Conservation (phyloP, 164 flowering plant species). For the Akebia trifoliata region DNA sequence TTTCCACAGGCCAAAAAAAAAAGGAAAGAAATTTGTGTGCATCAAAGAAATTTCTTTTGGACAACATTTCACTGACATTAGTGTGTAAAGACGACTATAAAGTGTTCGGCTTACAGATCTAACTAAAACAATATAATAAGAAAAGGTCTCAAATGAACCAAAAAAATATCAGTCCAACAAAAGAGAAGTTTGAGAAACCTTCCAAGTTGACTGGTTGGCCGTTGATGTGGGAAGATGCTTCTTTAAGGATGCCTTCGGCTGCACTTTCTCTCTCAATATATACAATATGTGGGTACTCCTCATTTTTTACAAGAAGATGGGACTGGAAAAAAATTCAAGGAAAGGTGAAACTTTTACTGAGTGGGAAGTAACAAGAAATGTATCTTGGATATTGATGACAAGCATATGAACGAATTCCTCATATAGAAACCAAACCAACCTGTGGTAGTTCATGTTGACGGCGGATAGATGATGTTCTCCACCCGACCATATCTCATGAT, state of each 20-base stretch:
- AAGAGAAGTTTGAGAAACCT: slow-evolving; percentile 43
- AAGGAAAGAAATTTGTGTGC: too few species aligned
- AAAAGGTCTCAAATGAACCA: too few species aligned
- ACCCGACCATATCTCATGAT: slow-evolving; percentile 75
- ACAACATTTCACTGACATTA: too few species aligned
- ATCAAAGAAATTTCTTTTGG: background rate
- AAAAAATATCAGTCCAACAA: background rate
- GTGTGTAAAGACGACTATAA: background rate
- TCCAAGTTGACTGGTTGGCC: slow-evolving; percentile 47
- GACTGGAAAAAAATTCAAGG: slow-evolving; percentile 33
- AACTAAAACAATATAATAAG: too few species aligned
- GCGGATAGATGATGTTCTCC: slow-evolving; percentile 96
- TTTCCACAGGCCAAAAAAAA: too few species aligned
- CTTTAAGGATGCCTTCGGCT: slow-evolving; percentile 12
- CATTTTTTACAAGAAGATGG: slow-evolving; percentile 46
- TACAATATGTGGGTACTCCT: slow-evolving; percentile 78
- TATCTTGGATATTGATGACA: background rate
- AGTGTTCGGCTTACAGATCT: background rate
- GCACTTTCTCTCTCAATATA: slow-evolving; percentile 39
- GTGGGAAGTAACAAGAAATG: background rate
- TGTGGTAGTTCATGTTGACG: slow-evolving; percentile 81
- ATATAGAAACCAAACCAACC: slow-evolving; percentile 35
- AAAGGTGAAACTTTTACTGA: background rate
- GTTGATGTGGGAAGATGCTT: slow-evolving; percentile 21
- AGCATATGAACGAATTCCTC: background rate